These are phyloP conservation scores for Seminavis robusta DNA, from an alignment of 108 stramenopile genomes.

Conservation along the genomic window DNA sequence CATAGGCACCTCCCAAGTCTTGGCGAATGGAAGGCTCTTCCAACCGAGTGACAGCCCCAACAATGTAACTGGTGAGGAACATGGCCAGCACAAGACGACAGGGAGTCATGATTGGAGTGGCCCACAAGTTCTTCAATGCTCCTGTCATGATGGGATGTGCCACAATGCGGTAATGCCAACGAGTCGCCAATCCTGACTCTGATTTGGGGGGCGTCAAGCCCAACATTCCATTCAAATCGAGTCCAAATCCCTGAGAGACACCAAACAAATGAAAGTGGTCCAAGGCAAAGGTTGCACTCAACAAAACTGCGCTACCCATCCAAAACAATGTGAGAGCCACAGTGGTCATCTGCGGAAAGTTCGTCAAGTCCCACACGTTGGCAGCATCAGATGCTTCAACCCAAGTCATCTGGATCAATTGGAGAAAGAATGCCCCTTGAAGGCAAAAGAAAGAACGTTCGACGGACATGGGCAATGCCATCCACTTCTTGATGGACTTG, in stretches of 20 bases:
- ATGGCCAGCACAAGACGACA: not conserved
- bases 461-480: not conserved
- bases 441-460: not conserved
- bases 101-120: not conserved
- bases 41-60: not conserved
- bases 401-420: not conserved
- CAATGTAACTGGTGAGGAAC: not conserved
- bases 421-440: not conserved
- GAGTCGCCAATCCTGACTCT: not conserved
- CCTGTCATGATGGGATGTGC: slow-evolving; percentile 2
- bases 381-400: not conserved
- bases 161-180: slow-evolving; percentile 1
- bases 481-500: not conserved
- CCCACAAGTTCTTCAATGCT: not conserved
- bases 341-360: not conserved
- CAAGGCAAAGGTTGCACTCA: not conserved
- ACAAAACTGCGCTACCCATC: no score
- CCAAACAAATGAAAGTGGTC: slow-evolving; percentile 6
- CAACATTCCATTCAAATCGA: not conserved
- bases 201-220: not conserved
- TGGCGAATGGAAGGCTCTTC: not conserved
- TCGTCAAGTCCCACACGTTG: not conserved
- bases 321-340: no score
- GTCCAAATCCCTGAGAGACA: not conserved
- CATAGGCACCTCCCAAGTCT: not conserved